Conservation (phyloP, 2,329 filamentous ascomycete genomes). For the Stachybotrys chlorohalonatus region DNA sequence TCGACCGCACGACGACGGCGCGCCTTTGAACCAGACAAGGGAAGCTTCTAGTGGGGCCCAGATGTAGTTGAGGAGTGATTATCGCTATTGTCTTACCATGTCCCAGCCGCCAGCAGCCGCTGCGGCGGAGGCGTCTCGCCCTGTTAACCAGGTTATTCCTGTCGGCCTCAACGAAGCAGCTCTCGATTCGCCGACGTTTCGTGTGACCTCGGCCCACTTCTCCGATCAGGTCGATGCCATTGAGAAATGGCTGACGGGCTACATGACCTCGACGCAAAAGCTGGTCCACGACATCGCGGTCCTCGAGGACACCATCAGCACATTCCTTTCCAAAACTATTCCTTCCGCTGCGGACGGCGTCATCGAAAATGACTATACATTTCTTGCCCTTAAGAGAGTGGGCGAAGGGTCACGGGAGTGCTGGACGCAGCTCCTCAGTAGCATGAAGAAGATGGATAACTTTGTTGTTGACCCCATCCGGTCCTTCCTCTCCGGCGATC, state of each 20-base stretch:
- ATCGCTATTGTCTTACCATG: not conserved
- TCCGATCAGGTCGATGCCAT: conserved; percentile 84
- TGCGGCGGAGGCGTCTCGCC: conserved; percentile 9
- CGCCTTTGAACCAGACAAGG: not conserved
- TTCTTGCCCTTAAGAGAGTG: conserved; percentile 76
- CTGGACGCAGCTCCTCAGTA: conserved; percentile 67
- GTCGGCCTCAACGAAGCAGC: conserved; percentile 90
- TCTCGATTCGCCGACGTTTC: conserved; percentile 93
- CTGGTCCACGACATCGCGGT: conserved; percentile 54
- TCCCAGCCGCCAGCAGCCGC: conserved; percentile 11
- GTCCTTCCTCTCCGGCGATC: conserved; percentile 66
- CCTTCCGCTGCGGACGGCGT: conserved; percentile 74
- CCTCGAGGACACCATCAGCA: conserved; percentile 72
- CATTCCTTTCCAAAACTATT: conserved; percentile 66
- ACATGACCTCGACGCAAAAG: conserved; percentile 43
- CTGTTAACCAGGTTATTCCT: conserved; percentile 42
- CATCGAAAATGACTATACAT: conserved; percentile 90
- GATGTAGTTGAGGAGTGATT: not conserved
- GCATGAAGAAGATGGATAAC: conserved; percentile 68
- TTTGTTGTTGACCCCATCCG: conserved; percentile 75
- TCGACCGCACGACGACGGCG: not conserved
- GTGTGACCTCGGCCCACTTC: conserved; percentile 78
- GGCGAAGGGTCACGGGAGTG: conserved; percentile 81
- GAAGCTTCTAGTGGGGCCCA: not conserved
- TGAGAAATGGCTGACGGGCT: conserved; percentile 78